Base-by-base conservation (phyloP, 345 rosid genomes). In the Arabidopsis suecica region DNA sequence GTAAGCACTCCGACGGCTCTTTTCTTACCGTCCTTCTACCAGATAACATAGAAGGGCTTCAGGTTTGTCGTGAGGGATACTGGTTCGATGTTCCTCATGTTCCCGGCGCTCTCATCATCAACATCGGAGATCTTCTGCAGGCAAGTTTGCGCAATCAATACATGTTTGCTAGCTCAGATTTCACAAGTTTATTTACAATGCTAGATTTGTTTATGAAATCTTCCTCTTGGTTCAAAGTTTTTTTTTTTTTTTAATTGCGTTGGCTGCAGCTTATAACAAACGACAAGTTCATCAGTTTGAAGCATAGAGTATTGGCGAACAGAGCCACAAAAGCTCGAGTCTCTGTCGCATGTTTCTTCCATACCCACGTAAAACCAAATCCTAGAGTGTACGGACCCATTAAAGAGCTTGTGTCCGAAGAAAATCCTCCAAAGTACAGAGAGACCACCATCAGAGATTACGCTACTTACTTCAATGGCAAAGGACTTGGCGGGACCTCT, bases 1-100 rank as follows among this genome's bases (percentile, higher is more conserved):
- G 79, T 73, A 55, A 70, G 42, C 91, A 84, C 36, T 25, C 86
- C 3, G 91, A 86, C 78, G 60, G 16, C 18, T 74, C 79, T 71
- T 89, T 87, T 73, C 62, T 89, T 25, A 81, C 88, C 0, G 79
- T 89, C 18, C 88, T 89, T 41, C 78, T 86, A 16, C 91, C 85
- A 12, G 89, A 88, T 76, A 73, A 83, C 11, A 78, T 87, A 1
- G 87, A 86, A 54, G 89, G 91, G 20, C 93, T 88, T 56, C 91
- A 88, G 34, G 82, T 85, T 45, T 72, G 32, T 6, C 79, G 79
- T 20, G 55, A 83, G 16, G 61, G 81, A 5, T 74, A 44, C 12
- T 85, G 89, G 88, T 7, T 85, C 23, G 85, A 85, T 79, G 81
- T 87, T 18, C 84, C 84, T 41, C 78, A 73, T 0, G 54, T 54